Evolutionary conservation across 108 stramenopile species (phyloP), one percentile per base, ranked within the genome.

Genomic region (Conticribra weissflogii): DNA sequence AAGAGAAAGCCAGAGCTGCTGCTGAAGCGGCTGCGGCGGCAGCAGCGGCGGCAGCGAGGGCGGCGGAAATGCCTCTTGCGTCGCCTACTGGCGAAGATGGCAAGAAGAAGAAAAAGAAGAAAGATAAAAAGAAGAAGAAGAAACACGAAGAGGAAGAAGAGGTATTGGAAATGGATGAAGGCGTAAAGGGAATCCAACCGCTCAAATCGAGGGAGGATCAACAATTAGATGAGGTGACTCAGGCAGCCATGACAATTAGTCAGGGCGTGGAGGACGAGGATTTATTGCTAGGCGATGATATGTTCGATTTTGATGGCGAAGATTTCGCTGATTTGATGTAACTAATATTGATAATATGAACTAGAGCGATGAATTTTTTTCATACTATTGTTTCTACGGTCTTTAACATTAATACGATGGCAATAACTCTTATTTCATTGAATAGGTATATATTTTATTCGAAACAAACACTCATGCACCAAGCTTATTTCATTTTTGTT

Each of bases 301-400:
- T 77, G 72, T 85, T 90, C 29, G 74, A 84, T 33, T 87, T 88
- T 57, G 84, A 81, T 19, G 63, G 74, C 23, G 87, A 88, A 53
- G 81, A 88, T 65, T 66, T 78, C 19, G 61, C 68, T n/a, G 75
- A 55, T 66, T 63, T 81, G 51, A 58, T 69, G 54, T 67, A 65
- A 52, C 0, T 25, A 59, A 14, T 34, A 2, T 23, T n/a, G n/a
- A n/a, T n/a, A n/a, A n/a, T n/a, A n/a, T n/a, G n/a, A n/a, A n/a
- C n/a, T n/a, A n/a, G n/a, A n/a, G n/a, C n/a, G n/a, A n/a, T n/a
- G n/a, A n/a, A n/a, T n/a, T n/a, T n/a, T n/a, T n/a, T n/a, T n/a
- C n/a, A n/a, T n/a, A n/a, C n/a, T n/a, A n/a, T n/a, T n/a, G n/a
- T n/a, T n/a, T n/a, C n/a, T n/a, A n/a, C n/a, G n/a, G n/a, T n/a